These are phyloP conservation scores for Aspergillus avenaceus DNA, from an alignment of 495 filamentous ascomycete species.

Conservation along the genomic window DNA sequence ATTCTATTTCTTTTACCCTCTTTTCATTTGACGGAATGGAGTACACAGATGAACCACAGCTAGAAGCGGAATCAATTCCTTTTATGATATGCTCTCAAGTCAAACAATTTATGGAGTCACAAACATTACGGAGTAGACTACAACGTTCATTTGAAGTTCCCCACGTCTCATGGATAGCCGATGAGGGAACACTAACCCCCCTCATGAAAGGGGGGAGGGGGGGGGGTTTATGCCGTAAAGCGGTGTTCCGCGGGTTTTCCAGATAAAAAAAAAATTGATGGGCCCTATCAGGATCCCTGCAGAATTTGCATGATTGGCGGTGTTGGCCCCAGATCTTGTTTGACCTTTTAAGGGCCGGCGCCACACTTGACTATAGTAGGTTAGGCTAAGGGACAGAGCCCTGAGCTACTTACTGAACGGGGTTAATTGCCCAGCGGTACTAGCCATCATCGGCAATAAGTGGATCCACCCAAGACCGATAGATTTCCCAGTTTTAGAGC, in stretches of 20 bases:
- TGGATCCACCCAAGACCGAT: background rate
- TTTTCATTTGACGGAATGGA: too few relatives aligned
- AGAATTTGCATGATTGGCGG: slow-evolving; percentile 1
- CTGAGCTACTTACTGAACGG: background rate
- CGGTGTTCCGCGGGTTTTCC: background rate
- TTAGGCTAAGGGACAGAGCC: background rate
- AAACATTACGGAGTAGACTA: too few relatives aligned
- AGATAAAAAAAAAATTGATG: background rate
- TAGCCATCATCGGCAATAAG: background rate
- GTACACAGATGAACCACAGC: too few relatives aligned
- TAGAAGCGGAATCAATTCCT: too few relatives aligned
- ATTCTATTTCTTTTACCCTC: too few relatives aligned
- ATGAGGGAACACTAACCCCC: background rate
- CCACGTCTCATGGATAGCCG: background rate
- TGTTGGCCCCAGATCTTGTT: background rate
- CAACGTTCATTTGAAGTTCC: background rate
- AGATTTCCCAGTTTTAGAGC: background rate
- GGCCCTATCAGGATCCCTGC: background rate
- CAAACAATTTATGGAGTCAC: too few relatives aligned
- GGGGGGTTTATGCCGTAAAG: too few relatives aligned
- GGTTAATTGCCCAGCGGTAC: background rate
- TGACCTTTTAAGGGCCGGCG: background rate
- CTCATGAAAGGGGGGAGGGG: background rate
- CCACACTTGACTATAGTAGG: background rate
- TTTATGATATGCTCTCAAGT: too few relatives aligned